Base-by-base conservation (phyloP, 192 early-diverging fungal species). In the Mortierella hygrophila region DNA sequence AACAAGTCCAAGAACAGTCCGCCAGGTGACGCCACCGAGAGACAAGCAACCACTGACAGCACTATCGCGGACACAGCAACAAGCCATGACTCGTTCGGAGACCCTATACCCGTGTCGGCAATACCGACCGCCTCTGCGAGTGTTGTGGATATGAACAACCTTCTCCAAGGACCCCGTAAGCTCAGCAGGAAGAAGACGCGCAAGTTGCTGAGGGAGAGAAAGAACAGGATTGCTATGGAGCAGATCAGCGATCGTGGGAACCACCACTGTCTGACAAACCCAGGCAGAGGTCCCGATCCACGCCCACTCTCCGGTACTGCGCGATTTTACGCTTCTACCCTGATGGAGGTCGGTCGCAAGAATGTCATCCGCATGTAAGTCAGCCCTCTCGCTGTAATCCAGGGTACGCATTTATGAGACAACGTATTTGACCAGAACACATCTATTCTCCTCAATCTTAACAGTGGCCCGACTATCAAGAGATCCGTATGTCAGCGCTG, bases 401-500 rank as follows among this genome's bases (percentile, higher is more conserved):
- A 18, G 21, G 21, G 13, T 13, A 41, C 3, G 40, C 20, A 21
- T 40, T 18, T 10, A 26, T 21, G 65, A 35, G 32, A 68, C 26
- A 32, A 68, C 5, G 20, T 20, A 52, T 52, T 16, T 52, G 49
- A 52, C 49, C 49, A 21, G 18, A 52, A 52, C 20, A 16, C 49
- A 16, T 52, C 18, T 52, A 52, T 52, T 6, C 49, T 20, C 49
- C 1, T 52, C 20, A 20, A 15, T 54, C 1, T 69, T 42, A 26
- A 15, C 74, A 94, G 93, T 63, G 93, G 89, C 72, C 93, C 93
- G 16, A 55, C 63, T 16, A 78, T 94, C 41, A 94, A 94, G 77
- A 83, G 92, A 46, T 79, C 77, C 7, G 82, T 93, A 47, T 94
- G 93, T 78, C 88, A 89, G 72, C 83, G 88, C 21, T 94, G 93